Conservation (phyloP, 441 rosid species). For the Gossypium schwendimanii region DNA sequence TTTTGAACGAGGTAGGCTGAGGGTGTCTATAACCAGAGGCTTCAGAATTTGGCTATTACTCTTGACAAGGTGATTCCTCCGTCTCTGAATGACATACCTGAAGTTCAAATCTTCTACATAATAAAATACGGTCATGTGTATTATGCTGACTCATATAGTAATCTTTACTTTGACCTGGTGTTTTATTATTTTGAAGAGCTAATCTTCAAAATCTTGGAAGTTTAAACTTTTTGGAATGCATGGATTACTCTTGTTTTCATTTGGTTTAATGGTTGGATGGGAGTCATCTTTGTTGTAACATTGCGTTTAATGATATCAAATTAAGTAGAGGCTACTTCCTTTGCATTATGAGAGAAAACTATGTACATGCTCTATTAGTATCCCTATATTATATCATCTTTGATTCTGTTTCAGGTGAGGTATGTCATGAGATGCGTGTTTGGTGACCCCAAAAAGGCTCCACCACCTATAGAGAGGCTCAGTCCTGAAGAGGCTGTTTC, state of each 20-base stretch:
- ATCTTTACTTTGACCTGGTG: not conserved
- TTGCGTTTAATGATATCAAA: conserved; percentile 1
- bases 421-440: conserved; percentile 89
- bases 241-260: not conserved
- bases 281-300: not conserved
- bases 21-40: conserved; percentile 99
- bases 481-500: conserved; percentile 67
- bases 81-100: conserved; percentile 1
- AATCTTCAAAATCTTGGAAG: not conserved
- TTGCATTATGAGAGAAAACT: not conserved
- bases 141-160: not conserved
- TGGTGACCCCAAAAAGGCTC: conserved; percentile 93
- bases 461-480: conserved; percentile 90
- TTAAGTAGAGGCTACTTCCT: not conserved
- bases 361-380: not conserved
- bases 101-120: not conserved
- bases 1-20: conserved; percentile 64
- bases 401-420: conserved; percentile 57
- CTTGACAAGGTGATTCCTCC: conserved; percentile 80
- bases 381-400: not conserved
- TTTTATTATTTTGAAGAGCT: not conserved
- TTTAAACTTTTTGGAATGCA: not conserved
- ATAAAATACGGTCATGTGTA: not conserved
- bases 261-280: not conserved
- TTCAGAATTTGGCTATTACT: conserved; percentile 95